A percentile compares a stretch with the other conserved stretches of the same genome.
Conservation (phyloP, 2,329 filamentous ascomycete genomes). For the Paecilomyces sp. region DNA sequence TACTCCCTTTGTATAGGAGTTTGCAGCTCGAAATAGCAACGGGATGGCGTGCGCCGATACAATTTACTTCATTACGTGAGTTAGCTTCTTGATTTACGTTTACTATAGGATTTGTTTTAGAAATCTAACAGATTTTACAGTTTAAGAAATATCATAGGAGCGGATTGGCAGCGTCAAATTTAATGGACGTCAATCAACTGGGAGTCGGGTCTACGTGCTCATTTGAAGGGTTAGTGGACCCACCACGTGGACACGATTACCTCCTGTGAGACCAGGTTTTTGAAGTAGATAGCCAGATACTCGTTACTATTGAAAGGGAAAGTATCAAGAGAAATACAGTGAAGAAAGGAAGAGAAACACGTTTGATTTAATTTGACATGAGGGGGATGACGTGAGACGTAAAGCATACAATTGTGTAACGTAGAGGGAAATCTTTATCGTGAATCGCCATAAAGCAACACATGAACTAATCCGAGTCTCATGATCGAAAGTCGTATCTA, state of each 20-base stretch:
- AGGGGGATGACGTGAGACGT: not conserved
- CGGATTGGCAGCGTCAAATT: no score
- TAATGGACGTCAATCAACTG: no score
- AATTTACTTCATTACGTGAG: no score
- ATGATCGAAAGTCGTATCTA: not conserved
- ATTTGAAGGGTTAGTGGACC: not conserved
- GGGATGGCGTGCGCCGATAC: no score
- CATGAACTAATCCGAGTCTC: not conserved
- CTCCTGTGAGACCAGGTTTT: not conserved
- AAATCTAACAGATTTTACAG: no score
- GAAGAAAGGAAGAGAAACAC: not conserved
- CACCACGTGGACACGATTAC: no score
- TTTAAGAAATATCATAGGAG: no score
- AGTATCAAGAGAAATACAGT: not conserved
- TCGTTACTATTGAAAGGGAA: not conserved
- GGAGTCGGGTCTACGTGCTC: not conserved
- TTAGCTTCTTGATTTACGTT: no score
- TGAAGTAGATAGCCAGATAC: not conserved
- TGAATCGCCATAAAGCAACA: not conserved
- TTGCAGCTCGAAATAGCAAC: no score
- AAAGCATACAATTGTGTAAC: not conserved
- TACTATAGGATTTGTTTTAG: no score
- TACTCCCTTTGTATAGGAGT: no score
- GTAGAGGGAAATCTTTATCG: not conserved
- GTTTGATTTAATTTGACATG: not conserved